phyloP scores from a whole-genome alignment of 768 basidiomycete species.

The Amanita thiersii region DNA sequence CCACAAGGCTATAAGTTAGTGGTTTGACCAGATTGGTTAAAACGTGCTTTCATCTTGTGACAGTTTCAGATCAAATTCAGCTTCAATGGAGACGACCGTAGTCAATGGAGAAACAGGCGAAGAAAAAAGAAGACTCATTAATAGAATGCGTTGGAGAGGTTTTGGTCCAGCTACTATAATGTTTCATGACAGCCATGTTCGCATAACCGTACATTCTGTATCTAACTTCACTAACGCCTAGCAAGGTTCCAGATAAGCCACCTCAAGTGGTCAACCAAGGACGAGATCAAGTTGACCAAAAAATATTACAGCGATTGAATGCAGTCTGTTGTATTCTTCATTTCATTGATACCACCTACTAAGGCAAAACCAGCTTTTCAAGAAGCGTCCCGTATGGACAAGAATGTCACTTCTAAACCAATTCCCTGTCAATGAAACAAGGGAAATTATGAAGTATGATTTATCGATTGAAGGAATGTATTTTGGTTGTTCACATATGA shows the following conservation, averaged over 20 bases:
- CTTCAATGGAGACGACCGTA: slow-evolving; percentile 60
- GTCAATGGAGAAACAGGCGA: slow-evolving; percentile 72
- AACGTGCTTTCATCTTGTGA: background rate
- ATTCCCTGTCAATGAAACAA: slow-evolving; percentile 55
- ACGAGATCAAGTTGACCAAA: slow-evolving; percentile 43
- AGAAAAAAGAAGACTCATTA: slow-evolving; percentile 78
- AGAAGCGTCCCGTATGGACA: slow-evolving; percentile 81
- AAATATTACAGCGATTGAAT: slow-evolving; percentile 44
- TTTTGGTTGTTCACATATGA: background rate
- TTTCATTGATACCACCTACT: background rate
- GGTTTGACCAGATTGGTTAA: background rate
- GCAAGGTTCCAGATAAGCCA: slow-evolving; percentile 58
- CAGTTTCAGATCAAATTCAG: slow-evolving; percentile 74
- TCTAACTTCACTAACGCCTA: background rate
- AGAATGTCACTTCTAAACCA: slow-evolving; percentile 82
- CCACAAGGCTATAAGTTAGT: slow-evolving; percentile 76
- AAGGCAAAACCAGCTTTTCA: slow-evolving; percentile 45
- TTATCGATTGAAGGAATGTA: background rate
- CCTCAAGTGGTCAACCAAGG: slow-evolving; percentile 56
- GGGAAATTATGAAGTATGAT: slow-evolving; percentile 69
- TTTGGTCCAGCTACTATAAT: slow-evolving; percentile 67
- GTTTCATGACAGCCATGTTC: slow-evolving; percentile 52
- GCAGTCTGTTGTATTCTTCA: slow-evolving; percentile 29
- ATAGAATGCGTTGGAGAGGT: slow-evolving; percentile 80
- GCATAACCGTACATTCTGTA: slow-evolving; percentile 8